Evolutionary conservation across 2,329 filamentous ascomycete genomes (phyloP).

Genomic region (Grosmannia clavigera): DNA sequence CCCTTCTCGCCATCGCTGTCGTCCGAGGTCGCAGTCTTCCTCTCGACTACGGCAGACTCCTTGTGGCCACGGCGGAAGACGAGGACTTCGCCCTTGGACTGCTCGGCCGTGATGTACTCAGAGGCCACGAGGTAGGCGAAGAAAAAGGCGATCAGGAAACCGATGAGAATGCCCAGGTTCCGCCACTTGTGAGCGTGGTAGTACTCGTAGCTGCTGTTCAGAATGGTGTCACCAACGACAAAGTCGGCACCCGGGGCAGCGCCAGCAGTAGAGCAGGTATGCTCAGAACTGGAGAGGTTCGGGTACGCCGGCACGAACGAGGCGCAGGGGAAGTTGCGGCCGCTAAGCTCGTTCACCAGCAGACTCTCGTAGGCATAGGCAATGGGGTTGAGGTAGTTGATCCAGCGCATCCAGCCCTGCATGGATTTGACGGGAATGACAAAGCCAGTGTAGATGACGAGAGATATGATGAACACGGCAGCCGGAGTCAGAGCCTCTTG

Average conservation of each 20-base stretch:
- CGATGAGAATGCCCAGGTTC: slow-evolving; percentile 58
- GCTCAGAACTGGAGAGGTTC: slow-evolving; percentile 22
- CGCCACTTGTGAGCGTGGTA: slow-evolving; percentile 49
- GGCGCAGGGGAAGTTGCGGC: slow-evolving; percentile 43
- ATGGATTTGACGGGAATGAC: slow-evolving; percentile 52
- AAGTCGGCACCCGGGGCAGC: slow-evolving; percentile 28
- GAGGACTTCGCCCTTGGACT: slow-evolving; percentile 64
- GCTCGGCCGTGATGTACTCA: slow-evolving; percentile 50
- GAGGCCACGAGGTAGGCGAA: slow-evolving; percentile 47
- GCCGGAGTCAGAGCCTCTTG: slow-evolving; percentile 50
- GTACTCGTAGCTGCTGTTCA: slow-evolving; percentile 45
- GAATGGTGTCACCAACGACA: slow-evolving; percentile 20
- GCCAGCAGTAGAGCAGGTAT: slow-evolving; percentile 46
- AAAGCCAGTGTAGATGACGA: slow-evolving; percentile 62
- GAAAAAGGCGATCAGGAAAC: slow-evolving; percentile 49
- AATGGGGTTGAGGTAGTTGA: slow-evolving; percentile 69
- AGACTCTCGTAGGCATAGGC: slow-evolving; percentile 70
- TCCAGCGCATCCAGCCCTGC: slow-evolving; percentile 70
- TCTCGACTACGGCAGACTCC: slow-evolving; percentile 36
- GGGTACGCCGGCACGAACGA: slow-evolving; percentile 33
- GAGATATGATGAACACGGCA: slow-evolving; percentile 47
- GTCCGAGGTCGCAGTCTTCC: slow-evolving; percentile 15
- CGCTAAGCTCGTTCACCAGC: slow-evolving; percentile 71
- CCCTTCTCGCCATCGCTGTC: slow-evolving; percentile 35
- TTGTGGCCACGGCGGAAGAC: slow-evolving; percentile 58